Evolutionary conservation across 2,329 filamentous ascomycete species (phyloP), one percentile per base, ranked within the genome.

Genomic region (Penicillium capsulatum): DNA sequence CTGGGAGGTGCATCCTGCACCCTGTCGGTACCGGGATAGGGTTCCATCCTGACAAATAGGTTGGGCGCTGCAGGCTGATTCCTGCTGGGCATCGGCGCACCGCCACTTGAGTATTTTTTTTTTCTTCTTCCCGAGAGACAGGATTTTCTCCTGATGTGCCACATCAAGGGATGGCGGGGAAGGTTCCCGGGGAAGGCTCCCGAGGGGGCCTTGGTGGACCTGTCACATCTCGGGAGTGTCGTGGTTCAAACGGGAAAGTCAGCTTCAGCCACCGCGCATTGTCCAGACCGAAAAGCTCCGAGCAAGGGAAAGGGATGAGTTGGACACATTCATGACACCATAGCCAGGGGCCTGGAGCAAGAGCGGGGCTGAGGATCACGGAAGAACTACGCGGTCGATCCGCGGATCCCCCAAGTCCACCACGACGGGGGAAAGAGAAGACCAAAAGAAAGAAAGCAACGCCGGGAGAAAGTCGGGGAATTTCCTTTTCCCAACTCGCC

Each of bases 231-330:
- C 16, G 17, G 14, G 11, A 31, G 29, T 36, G 31, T 14, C 20
- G 20, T 30, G 20, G 34, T 27, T 28, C 20, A 10, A 31, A n/a
- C 17, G 15, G 10, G 35, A 28, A 20, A 19, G 28, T 34, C 37
- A 37, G 38, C 47, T 35, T 42, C 39, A 38, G 39, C 44, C 47
- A 40, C 36, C 20, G 29, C 30, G 28, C 20, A 40, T 29, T 42
- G 33, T 34, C 26, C 17, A 24, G 15, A 47, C 50, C 47, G 47
- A 50, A 50, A 47, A 36, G 10, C 35, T 40, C 50, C 50, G 50
- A 24, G 10, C 29, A 14, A 16, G 28, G 27, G 27, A 33, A 26
- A 31, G 17, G 27, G 34, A 17, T 13, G 19, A 22, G 19, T 22
- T 22, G 19, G 19, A 14, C 26, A 28, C 26, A 28, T 32, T 28